Evolutionary conservation across 441 rosid genomes (phyloP).

Genomic region (Croton setiger): DNA sequence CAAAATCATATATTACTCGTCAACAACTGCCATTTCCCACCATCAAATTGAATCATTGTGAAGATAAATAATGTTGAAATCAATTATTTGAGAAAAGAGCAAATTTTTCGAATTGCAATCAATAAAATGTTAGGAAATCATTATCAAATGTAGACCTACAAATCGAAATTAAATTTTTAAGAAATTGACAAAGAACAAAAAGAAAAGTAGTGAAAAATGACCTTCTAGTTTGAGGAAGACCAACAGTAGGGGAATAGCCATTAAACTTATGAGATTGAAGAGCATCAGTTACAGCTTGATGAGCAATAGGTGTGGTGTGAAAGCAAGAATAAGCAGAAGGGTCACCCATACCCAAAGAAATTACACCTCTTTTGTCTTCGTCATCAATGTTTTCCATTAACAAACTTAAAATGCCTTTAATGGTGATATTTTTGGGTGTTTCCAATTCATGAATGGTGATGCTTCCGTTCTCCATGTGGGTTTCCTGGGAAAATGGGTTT

Average conservation of each 20-base stretch:
- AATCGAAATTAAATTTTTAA: not conserved
- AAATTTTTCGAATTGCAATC: not conserved
- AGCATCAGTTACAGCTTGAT: slow-evolving; percentile 58
- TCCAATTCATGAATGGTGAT: slow-evolving; percentile 27
- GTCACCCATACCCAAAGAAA: slow-evolving; percentile 89
- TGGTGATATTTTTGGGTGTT: slow-evolving; percentile 49
- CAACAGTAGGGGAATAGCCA: slow-evolving; percentile 88
- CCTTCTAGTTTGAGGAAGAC: slow-evolving; percentile 92
- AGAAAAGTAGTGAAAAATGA: slow-evolving; percentile 4
- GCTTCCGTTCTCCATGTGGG: slow-evolving; percentile 10
- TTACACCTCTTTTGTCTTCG: slow-evolving; percentile 36
- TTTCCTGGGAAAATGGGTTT: not conserved
- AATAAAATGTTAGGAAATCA: not conserved
- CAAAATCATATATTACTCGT: not conserved
- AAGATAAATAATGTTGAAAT: not conserved
- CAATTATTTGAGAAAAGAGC: not conserved
- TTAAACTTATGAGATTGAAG: slow-evolving; percentile 73
- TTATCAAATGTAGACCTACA: slow-evolving; percentile 5
- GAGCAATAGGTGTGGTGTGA: slow-evolving; percentile 54
- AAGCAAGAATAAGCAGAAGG: slow-evolving; percentile 84
- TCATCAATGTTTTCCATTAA: slow-evolving; percentile 54
- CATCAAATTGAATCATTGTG: not conserved
- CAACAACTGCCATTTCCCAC: not conserved
- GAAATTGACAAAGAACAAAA: not conserved
- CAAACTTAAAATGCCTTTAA: slow-evolving; percentile 77